Conservation (phyloP, 345 rosid genomes). For the Hirschfeldia incana region DNA sequence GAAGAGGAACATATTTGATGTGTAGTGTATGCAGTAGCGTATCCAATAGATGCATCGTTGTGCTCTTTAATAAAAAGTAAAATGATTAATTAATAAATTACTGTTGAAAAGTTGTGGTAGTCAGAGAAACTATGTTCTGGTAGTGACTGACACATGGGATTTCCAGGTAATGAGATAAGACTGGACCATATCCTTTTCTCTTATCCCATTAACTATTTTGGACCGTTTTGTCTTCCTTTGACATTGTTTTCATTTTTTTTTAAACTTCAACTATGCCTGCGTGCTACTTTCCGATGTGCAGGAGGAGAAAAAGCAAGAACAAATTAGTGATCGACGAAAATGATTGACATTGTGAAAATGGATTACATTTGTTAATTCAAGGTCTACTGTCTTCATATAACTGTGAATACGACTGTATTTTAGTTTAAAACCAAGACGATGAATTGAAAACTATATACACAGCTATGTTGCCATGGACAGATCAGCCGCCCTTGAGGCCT, state of each 20-base stretch:
- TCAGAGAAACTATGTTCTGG: constrained; percentile 11
- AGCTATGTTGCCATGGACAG: background rate
- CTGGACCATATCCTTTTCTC: constrained; percentile 43
- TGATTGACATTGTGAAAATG: background rate
- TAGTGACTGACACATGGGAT: constrained; percentile 35
- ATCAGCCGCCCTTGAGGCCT: too few species aligned
- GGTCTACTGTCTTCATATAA: background rate
- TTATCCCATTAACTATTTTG: constrained; percentile 21
- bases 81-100: background rate
- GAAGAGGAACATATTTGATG: background rate
- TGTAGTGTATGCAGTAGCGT: constrained; percentile 13
- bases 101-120: constrained; percentile 14
- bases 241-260: background rate
- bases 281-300: background rate
- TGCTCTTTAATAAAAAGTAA: constrained; percentile 14
- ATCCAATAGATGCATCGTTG: constrained; percentile 21
- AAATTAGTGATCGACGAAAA: background rate
- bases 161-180: constrained; percentile 26
- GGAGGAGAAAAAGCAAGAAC: background rate
- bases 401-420: background rate
- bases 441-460: background rate
- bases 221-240: constrained; percentile 4
- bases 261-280: background rate
- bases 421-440: background rate
- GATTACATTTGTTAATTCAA: background rate